Percentiles rank a stretch among this genome's conserved stretches.
These are phyloP conservation scores for Neonectria faginata DNA, from an alignment of 2,329 filamentous ascomycete genomes.

Conservation along the genomic window DNA sequence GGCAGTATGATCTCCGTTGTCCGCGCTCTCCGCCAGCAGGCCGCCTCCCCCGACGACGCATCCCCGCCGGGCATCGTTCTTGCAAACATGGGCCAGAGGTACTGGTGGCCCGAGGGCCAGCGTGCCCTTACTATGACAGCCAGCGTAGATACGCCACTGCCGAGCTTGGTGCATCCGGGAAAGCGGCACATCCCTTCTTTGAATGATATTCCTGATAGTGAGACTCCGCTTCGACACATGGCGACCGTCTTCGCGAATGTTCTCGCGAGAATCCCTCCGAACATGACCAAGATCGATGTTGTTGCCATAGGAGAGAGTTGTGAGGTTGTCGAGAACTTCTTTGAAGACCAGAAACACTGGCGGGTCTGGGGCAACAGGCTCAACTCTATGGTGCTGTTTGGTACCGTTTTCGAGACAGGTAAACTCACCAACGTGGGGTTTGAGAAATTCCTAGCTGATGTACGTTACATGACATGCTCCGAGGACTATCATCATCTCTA, in stretches of 20 bases:
- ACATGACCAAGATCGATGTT: constrained; percentile 72
- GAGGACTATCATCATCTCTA: constrained; percentile 23
- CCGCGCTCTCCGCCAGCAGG: constrained; percentile 55
- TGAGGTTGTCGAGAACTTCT: constrained; percentile 66
- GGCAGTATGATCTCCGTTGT: constrained; percentile 79
- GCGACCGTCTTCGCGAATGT: constrained; percentile 74
- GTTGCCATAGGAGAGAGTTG: constrained; percentile 78
- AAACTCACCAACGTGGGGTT: constrained; percentile 59
- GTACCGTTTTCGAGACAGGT: constrained; percentile 56
- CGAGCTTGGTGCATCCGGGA: constrained; percentile 70
- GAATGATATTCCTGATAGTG: constrained; percentile 74
- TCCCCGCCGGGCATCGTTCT: constrained; percentile 73
- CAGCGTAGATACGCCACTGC: constrained; percentile 70
- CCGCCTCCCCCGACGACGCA: constrained; percentile 48
- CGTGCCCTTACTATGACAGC: constrained; percentile 69
- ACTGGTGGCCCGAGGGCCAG: constrained; percentile 77
- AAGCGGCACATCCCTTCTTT: constrained; percentile 62
- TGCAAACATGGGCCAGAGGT: constrained; percentile 80
- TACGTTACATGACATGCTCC: constrained; percentile 45
- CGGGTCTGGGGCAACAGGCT: constrained; percentile 56
- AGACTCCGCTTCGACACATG: constrained; percentile 70
- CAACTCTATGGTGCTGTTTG: constrained; percentile 62
- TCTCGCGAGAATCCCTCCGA: constrained; percentile 60
- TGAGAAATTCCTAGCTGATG: constrained; percentile 63
- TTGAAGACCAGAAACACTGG: constrained; percentile 68